phyloP scores from a whole-genome alignment of 345 rosid species.

The Lenwebbia sp. region DNA sequence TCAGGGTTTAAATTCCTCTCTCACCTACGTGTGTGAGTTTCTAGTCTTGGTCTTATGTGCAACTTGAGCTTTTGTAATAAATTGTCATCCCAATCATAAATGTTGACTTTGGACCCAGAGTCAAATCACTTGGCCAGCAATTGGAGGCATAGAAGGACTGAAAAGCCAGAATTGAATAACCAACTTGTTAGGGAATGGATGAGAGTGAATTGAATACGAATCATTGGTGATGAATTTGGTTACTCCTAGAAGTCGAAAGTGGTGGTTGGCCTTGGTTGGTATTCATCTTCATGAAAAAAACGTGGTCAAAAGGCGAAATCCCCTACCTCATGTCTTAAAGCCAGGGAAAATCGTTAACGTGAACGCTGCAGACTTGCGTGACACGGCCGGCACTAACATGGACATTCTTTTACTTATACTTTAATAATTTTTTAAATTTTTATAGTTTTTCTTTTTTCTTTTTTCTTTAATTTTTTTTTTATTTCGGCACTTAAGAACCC shows the following conservation, averaged over 20 bases:
- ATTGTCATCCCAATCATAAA: background rate
- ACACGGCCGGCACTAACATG: too few relatives aligned
- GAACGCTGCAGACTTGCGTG: too few relatives aligned
- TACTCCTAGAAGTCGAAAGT: background rate
- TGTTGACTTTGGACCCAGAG: background rate
- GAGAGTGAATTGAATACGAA: background rate
- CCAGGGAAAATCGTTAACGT: background rate
- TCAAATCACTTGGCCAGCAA: background rate
- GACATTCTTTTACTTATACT: too few relatives aligned
- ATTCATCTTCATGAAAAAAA: background rate
- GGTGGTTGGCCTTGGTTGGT: background rate
- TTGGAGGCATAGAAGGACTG: background rate
- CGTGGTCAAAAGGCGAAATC: background rate
- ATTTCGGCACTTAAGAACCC: too few relatives aligned
- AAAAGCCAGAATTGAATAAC: background rate
- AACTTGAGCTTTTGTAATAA: background rate
- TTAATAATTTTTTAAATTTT: too few relatives aligned
- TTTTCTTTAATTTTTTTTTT: too few relatives aligned
- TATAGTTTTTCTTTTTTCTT: too few relatives aligned
- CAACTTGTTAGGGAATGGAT: background rate
- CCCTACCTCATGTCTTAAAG: background rate
- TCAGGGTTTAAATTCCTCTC: too few relatives aligned
- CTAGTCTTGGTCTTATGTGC: too few relatives aligned
- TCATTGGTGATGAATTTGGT: background rate
- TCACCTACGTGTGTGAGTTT: too few relatives aligned